Evolutionary conservation across 805 yeast species (phyloP).

Genomic region (Candida endomychidarum): DNA sequence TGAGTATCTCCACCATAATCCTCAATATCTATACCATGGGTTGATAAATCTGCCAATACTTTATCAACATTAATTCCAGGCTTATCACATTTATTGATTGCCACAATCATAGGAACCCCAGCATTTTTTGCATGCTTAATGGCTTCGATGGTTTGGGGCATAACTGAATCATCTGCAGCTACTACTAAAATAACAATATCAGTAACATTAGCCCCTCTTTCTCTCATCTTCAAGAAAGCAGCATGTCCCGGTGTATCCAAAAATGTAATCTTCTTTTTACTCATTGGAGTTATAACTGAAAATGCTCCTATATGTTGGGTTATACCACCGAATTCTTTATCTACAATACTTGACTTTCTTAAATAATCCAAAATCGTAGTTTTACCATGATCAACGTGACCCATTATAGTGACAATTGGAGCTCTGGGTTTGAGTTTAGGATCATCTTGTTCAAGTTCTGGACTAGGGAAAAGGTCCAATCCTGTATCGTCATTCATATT

Average conservation of each 20-base stretch:
- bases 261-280: slow-evolving; percentile 79
- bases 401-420: slow-evolving; percentile 97
- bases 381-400: slow-evolving; percentile 98
- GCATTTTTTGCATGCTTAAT: slow-evolving; percentile 86
- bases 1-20: slow-evolving; percentile 96
- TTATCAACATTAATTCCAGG: slow-evolving; percentile 72
- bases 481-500: slow-evolving; percentile 55
- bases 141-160: slow-evolving; percentile 97
- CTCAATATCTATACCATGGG: slow-evolving; percentile 79
- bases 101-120: slow-evolving; percentile 83
- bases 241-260: slow-evolving; percentile 98
- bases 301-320: slow-evolving; percentile 99
- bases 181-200: slow-evolving; percentile 91
- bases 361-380: slow-evolving; percentile 88
- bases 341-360: slow-evolving; percentile 80
- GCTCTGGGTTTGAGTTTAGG: slow-evolving; percentile 62
- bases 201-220: slow-evolving; percentile 92
- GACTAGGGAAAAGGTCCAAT: slow-evolving; percentile 56
- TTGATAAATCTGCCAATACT: slow-evolving; percentile 74
- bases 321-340: slow-evolving; percentile 90
- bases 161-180: slow-evolving; percentile 96
- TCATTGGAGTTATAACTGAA: slow-evolving; percentile 73
- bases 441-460: slow-evolving; percentile 37
- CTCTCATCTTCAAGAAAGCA: slow-evolving; percentile 93
- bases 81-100: slow-evolving; percentile 88